phyloP scores from a whole-genome alignment of 768 basidiomycete genomes.

The Candolleomyces eurysporus region DNA sequence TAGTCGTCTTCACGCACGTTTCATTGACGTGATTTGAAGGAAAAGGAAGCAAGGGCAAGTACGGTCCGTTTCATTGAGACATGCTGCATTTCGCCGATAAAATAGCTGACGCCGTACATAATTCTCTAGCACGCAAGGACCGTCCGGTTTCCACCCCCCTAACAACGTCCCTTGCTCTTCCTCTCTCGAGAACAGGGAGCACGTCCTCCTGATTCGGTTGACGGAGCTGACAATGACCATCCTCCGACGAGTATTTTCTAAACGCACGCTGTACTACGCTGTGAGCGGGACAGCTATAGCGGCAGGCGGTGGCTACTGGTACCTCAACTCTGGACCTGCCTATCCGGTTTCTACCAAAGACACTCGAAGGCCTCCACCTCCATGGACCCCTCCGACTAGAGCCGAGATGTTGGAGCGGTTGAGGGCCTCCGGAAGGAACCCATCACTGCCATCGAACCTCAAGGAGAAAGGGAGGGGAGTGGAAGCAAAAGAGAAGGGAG shows the following conservation, averaged over 20 bases:
- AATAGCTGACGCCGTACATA: too few relatives aligned
- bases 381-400: slow-evolving; percentile 76
- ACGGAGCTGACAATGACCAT: slow-evolving; percentile 26
- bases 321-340: slow-evolving; percentile 70
- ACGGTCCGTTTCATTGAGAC: too few relatives aligned
- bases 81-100: too few relatives aligned
- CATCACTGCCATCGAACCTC: neutral
- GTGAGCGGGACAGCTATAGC: slow-evolving; percentile 52
- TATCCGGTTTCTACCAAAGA: slow-evolving; percentile 64
- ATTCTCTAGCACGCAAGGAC: too few relatives aligned
- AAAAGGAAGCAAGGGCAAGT: too few relatives aligned
- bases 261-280: slow-evolving; percentile 51
- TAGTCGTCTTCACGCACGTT: too few relatives aligned
- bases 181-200: neutral
- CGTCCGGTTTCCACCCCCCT: neutral
- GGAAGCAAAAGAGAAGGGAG: neutral
- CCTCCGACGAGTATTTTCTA: slow-evolving; percentile 47
- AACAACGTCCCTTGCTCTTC: neutral
- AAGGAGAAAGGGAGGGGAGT: neutral
- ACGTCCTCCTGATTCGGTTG: neutral
- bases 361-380: slow-evolving; percentile 68
- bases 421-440: slow-evolving; percentile 37
- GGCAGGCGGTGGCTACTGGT: slow-evolving; percentile 63
- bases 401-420: slow-evolving; percentile 63
- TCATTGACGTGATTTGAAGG: too few relatives aligned